Conservation (phyloP, 2,329 filamentous ascomycete genomes). For the Cladophialophora chaetospira region DNA sequence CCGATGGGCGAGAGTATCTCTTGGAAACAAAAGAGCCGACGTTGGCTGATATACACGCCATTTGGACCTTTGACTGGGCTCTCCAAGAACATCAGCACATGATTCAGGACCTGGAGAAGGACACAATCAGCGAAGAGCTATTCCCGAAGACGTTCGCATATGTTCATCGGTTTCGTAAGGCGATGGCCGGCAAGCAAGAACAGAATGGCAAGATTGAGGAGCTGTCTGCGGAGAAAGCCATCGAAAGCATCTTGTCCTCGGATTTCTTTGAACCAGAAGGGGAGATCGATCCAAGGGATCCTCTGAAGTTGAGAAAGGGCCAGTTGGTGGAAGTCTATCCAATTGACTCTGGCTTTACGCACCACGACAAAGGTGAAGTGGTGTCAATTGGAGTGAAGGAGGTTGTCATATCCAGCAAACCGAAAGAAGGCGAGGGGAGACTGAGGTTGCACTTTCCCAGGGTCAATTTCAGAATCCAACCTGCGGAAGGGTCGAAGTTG, state of each 20-base stretch:
- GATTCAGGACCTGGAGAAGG: conserved; percentile 55
- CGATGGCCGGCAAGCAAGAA: conserved; percentile 46
- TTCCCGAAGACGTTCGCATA: conserved; percentile 65
- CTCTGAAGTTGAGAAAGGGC: conserved; percentile 55
- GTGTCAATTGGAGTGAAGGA: conserved; percentile 55
- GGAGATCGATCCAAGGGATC: conserved; percentile 54
- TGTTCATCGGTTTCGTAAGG: conserved; percentile 60
- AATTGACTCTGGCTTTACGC: conserved; percentile 60
- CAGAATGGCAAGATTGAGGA: conserved; percentile 42
- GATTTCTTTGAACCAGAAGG: conserved; percentile 50
- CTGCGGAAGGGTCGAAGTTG: conserved; percentile 7
- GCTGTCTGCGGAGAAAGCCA: conserved; percentile 58
- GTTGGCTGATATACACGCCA: conserved; percentile 67
- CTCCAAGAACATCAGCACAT: conserved; percentile 52
- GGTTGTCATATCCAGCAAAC: conserved; percentile 58
- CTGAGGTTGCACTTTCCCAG: conserved; percentile 63
- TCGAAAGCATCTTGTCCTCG: conserved; percentile 52
- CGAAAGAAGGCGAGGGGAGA: conserved; percentile 41
- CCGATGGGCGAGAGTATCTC: conserved; percentile 67
- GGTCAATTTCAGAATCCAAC: conserved; percentile 37
- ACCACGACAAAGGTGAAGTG: conserved; percentile 60
- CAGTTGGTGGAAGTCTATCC: conserved; percentile 61
- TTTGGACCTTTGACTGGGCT: conserved; percentile 70
- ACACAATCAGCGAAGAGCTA: conserved; percentile 52
- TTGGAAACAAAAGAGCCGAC: conserved; percentile 54